phyloP scores from a whole-genome alignment of 2,329 filamentous ascomycete genomes.

The Acarospora socialis region DNA sequence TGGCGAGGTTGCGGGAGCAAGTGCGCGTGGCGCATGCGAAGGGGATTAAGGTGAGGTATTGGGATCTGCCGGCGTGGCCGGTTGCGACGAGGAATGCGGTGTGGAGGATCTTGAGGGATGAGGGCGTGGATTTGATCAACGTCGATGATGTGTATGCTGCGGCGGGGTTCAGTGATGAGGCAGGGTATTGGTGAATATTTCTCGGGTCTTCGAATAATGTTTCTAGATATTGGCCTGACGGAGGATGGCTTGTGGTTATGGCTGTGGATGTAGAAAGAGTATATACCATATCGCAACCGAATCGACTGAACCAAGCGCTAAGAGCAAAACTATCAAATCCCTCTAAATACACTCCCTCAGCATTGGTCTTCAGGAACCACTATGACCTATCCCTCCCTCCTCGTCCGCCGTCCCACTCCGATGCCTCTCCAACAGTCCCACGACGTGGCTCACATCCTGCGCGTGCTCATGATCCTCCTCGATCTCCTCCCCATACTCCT shows the following conservation, averaged over 20 bases:
- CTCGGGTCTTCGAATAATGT: no score
- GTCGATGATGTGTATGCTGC: constrained; percentile 47
- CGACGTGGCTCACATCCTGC: not conserved
- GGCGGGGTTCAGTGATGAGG: no score
- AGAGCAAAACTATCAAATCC: no score
- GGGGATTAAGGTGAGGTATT: constrained; percentile 48
- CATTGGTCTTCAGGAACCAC: no score
- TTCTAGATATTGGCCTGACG: no score
- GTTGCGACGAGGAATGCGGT: constrained; percentile 43
- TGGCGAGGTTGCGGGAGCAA: constrained; percentile 37
- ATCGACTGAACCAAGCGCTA: no score
- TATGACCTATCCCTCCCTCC: no score
- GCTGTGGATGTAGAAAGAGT: no score
- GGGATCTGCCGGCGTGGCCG: constrained; percentile 47
- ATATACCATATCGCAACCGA: no score
- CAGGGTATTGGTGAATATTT: no score
- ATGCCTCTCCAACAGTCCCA: constrained; percentile 1
- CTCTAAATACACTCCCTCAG: no score
- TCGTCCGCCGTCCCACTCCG: constrained; percentile 3
- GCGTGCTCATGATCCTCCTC: constrained; percentile 20
- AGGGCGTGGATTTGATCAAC: constrained; percentile 48
- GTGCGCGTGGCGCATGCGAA: constrained; percentile 38
- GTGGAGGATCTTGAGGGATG: constrained; percentile 42
- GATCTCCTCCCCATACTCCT: constrained; percentile 25
- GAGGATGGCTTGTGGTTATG: no score